Base-by-base conservation (phyloP, 2,329 filamentous ascomycete species). In the Colletotrichum eremochloae region DNA sequence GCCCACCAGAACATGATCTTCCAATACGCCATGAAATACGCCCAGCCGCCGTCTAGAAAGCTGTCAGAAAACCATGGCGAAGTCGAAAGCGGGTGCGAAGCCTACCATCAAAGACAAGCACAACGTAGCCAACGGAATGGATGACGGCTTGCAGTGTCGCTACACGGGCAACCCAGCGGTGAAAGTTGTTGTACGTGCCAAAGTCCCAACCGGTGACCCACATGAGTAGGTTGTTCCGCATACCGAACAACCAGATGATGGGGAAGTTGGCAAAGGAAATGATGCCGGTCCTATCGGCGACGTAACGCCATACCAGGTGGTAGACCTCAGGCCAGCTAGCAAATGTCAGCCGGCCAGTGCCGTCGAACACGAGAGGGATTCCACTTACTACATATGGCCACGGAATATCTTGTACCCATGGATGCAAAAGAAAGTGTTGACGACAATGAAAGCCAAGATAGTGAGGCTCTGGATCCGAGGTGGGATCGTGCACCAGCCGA, bases 141-240 rank as follows among this genome's bases (percentile, higher is more conserved):
- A 91, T 78, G 1, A 92, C 83, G 1, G 90, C 91, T 74, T 92
- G 86, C 0, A 90, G 68, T 0, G 90, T 91, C 7, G 90, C 86
- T 2, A 92, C 84, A 24, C 91, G 84, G 0, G 92, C 91, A 4
- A 91, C 84, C 84, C 90, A 91, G 0, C 91, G 88, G 78, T 93
- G 92, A 64, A 93, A 92, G 52, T 89, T 86, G 75, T 89, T 93
- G 76, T 90, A 93, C 0, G 89, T 90, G 1, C 86, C 85, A 77
- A 91, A 93, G 14, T 88, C 89, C 91, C 91, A 93, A 0, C 91
- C 91, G 0, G 92, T 93, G 0, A 90, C 77, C 89, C 89, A 92
- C 67, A 92, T 82, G 20, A 93, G 84, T 0, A 90, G 76, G 63
- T 93, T 92, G 73, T 93, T 94, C 12, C 92, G 84, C 77, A 89